Percentiles rank a stretch among this genome's conserved stretches.
Conservation (phyloP, 257 asterid genomes). For the Solanum gandarillasii region DNA sequence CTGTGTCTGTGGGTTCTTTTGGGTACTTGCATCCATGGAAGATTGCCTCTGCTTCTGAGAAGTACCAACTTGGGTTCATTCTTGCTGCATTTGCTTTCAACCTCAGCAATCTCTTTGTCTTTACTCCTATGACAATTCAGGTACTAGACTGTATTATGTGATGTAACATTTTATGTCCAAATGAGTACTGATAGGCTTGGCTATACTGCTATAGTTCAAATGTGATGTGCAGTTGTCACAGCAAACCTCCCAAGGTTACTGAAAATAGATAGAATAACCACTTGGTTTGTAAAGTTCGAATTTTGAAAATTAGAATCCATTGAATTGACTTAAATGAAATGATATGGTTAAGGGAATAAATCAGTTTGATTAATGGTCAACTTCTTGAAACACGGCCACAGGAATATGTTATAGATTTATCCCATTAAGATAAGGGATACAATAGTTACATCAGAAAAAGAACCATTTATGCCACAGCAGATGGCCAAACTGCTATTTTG, state of each 20-base stretch:
- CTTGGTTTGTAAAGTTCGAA: not conserved
- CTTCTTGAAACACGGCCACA: not conserved
- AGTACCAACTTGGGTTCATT: conserved; percentile 83
- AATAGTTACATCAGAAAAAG: not conserved
- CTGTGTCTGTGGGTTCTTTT: conserved; percentile 64
- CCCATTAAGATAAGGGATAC: not conserved
- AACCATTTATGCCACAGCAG: not conserved
- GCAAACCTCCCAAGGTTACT: not conserved
- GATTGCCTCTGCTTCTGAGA: conserved; percentile 52
- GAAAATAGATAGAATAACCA: not conserved
- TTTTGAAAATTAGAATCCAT: not conserved
- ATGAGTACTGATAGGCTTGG: not conserved
- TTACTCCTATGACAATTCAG: conserved; percentile 96
- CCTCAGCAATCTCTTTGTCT: conserved; percentile 78
- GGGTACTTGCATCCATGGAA: conserved; percentile 97
- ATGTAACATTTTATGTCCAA: not conserved
- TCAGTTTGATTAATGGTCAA: not conserved
- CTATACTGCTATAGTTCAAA: not conserved
- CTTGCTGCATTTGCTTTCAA: conserved; percentile 81
- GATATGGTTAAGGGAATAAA: not conserved
- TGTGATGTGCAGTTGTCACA: not conserved
- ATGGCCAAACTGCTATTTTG: not conserved
- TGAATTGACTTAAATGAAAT: not conserved
- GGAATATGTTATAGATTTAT: not conserved
- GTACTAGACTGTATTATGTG: conserved; percentile 15